These are phyloP conservation scores for Entomortierella lignicola DNA, from an alignment of 192 early-diverging fungal genomes.

Conservation along the genomic window DNA sequence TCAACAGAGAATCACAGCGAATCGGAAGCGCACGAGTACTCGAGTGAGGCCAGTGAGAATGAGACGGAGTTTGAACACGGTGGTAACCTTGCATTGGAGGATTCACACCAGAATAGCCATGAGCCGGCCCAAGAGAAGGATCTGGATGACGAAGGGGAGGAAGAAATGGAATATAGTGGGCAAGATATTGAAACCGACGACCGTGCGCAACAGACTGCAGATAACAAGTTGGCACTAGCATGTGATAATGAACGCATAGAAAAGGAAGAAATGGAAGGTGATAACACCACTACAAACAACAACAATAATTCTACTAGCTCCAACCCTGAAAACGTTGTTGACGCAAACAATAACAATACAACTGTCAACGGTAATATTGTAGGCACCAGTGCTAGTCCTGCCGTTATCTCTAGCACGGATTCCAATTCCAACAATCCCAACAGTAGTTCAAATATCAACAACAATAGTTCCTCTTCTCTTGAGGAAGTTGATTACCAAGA, in stretches of 20 bases:
- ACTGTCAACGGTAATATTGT: no score
- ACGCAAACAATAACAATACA: background rate
- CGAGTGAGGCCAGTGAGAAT: background rate
- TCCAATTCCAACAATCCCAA: background rate
- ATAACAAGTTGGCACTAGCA: constrained; percentile 1
- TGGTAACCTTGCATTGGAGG: no score
- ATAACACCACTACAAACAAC: background rate
- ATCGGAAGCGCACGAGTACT: constrained; percentile 10
- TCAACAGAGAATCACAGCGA: background rate
- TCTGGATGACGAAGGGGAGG: constrained; percentile 9
- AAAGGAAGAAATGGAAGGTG: constrained; percentile 28
- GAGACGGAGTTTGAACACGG: background rate
- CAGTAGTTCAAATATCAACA: background rate
- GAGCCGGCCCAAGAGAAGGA: constrained; percentile 20
- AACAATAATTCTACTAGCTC: background rate
- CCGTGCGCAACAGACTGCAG: constrained; percentile 19
- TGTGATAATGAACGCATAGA: constrained; percentile 9
- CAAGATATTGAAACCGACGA: constrained; percentile 6
- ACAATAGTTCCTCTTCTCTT: background rate
- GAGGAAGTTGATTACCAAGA: constrained; percentile 7
- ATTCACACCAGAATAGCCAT: background rate
- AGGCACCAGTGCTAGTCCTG: constrained; percentile 6
- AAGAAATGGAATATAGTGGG: background rate
- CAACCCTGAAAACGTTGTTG: background rate
- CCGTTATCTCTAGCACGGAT: background rate